Conservation (phyloP, 1,139 yeast species). For the Yarrowia galli region DNA sequence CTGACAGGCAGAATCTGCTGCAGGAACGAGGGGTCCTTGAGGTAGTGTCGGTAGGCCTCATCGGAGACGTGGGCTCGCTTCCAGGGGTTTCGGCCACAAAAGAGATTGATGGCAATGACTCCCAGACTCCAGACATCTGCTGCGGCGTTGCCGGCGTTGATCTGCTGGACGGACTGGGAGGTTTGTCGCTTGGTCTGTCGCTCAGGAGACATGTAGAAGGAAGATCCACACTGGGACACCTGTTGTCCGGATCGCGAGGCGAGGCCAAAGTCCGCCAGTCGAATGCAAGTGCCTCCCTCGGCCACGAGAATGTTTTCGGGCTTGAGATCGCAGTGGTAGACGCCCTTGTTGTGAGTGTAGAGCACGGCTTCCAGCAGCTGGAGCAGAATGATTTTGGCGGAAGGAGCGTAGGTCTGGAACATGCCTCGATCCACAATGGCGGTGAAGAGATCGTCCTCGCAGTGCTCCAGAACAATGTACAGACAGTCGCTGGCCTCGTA, state of each 20-base stretch:
- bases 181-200: conserved; percentile 49
- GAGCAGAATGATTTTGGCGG: conserved; percentile 74
- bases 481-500: conserved; percentile 53
- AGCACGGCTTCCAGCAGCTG: conserved; percentile 77
- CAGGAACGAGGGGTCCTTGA: conserved; percentile 60
- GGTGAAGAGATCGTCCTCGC: conserved; percentile 80
- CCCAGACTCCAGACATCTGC: conserved; percentile 94
- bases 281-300: conserved; percentile 64
- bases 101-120: conserved; percentile 76
- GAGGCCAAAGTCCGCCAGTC: conserved; percentile 85
- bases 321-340: conserved; percentile 89
- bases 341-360: conserved; percentile 69
- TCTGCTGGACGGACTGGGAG: background rate
- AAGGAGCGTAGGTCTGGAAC: conserved; percentile 59
- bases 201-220: conserved; percentile 95
- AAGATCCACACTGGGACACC: conserved; percentile 65
- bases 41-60: conserved; percentile 62
- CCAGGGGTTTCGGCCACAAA: conserved; percentile 93
- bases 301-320: conserved; percentile 86
- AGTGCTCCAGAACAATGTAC: conserved; percentile 82
- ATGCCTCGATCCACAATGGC: conserved; percentile 74
- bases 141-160: conserved; percentile 48
- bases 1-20: conserved; percentile 73
- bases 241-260: conserved; percentile 68
- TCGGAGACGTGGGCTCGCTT: conserved; percentile 71